Evolutionary conservation across 2,329 filamentous ascomycete genomes (phyloP).

Genomic region (Dactylellina sp.): DNA sequence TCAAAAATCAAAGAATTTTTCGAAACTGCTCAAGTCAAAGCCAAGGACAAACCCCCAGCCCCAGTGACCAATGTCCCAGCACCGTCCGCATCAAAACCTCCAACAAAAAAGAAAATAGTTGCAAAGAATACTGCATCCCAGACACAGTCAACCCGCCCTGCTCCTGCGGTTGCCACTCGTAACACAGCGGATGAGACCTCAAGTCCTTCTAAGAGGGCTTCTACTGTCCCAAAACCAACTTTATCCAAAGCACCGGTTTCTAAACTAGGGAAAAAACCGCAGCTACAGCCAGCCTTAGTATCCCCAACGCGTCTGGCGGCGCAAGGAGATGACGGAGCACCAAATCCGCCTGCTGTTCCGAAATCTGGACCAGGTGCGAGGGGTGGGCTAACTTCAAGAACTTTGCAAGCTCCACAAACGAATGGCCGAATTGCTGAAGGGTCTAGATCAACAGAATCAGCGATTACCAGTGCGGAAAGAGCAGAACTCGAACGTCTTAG

Average conservation of each 20-base stretch:
- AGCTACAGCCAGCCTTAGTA: slow-evolving; percentile 69
- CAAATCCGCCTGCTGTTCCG: slow-evolving; percentile 67
- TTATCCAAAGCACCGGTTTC: slow-evolving; percentile 59
- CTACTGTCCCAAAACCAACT: slow-evolving; percentile 69
- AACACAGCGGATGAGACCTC: slow-evolving; percentile 65
- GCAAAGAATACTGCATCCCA: slow-evolving; percentile 70
- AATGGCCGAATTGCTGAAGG: slow-evolving; percentile 65
- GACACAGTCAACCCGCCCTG: slow-evolving; percentile 63
- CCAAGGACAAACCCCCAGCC: slow-evolving; percentile 82
- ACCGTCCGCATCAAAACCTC: slow-evolving; percentile 61
- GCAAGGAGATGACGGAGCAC: slow-evolving; percentile 70
- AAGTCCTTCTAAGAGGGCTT: slow-evolving; percentile 64
- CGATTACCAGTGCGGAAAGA: slow-evolving; percentile 81
- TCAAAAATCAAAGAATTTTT: slow-evolving; percentile 94
- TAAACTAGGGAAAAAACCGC: slow-evolving; percentile 33
- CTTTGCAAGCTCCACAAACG: slow-evolving; percentile 71
- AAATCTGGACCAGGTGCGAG: slow-evolving; percentile 73
- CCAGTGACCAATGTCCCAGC: slow-evolving; percentile 69
- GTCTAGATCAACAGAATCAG: slow-evolving; percentile 69
- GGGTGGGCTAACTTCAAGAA: slow-evolving; percentile 83
- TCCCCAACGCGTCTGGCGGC: slow-evolving; percentile 67
- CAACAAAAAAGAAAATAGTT: slow-evolving; percentile 66
- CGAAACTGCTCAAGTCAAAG: slow-evolving; percentile 83
- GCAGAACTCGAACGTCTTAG: slow-evolving; percentile 93
- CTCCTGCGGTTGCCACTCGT: slow-evolving; percentile 62